A percentile compares a stretch with the other conserved stretches of the same genome.
phyloP scores from a whole-genome alignment of 2,329 filamentous ascomycete species.

The Colletotrichum shisoi region DNA sequence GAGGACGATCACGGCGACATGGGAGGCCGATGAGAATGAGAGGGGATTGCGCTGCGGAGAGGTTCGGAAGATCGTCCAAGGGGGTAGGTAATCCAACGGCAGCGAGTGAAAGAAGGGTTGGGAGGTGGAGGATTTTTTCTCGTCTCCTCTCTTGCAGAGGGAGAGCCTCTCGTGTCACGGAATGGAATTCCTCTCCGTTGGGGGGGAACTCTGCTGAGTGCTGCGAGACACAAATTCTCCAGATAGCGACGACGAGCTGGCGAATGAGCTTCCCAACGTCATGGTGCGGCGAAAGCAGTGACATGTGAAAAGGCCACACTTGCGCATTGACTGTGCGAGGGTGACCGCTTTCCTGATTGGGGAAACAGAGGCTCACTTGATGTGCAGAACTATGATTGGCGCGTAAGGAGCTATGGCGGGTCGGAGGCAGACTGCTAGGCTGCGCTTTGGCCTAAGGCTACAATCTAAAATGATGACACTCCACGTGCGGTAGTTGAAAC shows the following conservation, averaged over 20 bases:
- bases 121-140: too few relatives aligned
- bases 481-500: not conserved
- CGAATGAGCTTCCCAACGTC: constrained; percentile 38
- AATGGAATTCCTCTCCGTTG: constrained; percentile 16
- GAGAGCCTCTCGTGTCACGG: constrained; percentile 13
- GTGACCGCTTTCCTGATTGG: constrained; percentile 1
- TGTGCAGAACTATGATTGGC: not conserved
- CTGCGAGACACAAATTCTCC: constrained; percentile 30
- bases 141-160: not conserved
- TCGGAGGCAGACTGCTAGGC: too few relatives aligned
- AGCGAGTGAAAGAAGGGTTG: too few relatives aligned
- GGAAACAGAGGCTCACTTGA: too few relatives aligned
- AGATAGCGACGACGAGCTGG: constrained; percentile 10
- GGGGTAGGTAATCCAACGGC: not conserved
- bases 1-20: constrained; percentile 30
- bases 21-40: constrained; percentile 6
- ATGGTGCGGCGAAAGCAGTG: constrained; percentile 27
- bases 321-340: constrained; percentile 1
- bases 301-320: constrained; percentile 36
- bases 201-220: constrained; percentile 17
- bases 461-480: not conserved
- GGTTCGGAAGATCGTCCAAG: not conserved
- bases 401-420: not conserved
- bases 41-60: constrained; percentile 18
- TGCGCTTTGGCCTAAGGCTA: not conserved